These are phyloP conservation scores for Adansonia grandidieri DNA, from an alignment of 441 rosid genomes.

Conservation along the genomic window DNA sequence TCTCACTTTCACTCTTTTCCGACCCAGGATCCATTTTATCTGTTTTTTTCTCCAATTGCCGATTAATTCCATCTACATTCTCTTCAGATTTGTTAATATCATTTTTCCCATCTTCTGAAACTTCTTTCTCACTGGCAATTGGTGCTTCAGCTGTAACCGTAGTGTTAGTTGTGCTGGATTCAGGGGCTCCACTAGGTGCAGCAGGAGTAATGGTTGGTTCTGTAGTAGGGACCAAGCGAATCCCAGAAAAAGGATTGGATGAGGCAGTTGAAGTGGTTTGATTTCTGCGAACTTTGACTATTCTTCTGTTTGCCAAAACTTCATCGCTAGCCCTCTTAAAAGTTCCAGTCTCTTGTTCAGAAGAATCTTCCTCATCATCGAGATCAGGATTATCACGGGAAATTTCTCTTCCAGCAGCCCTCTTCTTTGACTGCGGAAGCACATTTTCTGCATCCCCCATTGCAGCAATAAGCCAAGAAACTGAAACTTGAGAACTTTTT, in stretches of 20 bases:
- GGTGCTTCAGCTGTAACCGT: not conserved
- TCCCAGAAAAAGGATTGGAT: slow-evolving; percentile 14
- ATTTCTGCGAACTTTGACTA: slow-evolving; percentile 17
- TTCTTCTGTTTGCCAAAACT: slow-evolving; percentile 13
- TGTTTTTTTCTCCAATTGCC: slow-evolving; percentile 24
- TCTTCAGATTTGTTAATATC: slow-evolving; percentile 30
- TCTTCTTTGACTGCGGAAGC: slow-evolving; percentile 19
- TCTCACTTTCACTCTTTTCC: not conserved
- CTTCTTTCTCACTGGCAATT: slow-evolving; percentile 34
- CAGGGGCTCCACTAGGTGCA: not conserved
- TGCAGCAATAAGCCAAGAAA: slow-evolving; percentile 15
- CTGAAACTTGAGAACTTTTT: not conserved
- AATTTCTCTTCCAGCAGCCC: slow-evolving; percentile 19
- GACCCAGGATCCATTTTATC: not conserved
- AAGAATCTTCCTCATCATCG: slow-evolving; percentile 9
- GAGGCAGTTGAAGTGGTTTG: slow-evolving; percentile 20
- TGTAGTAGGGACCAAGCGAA: not conserved
- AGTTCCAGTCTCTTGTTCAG: slow-evolving; percentile 14
- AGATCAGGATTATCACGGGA: slow-evolving; percentile 12
- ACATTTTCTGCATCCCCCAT: slow-evolving; percentile 16
- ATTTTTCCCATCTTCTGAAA: slow-evolving; percentile 39
- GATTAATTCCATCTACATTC: slow-evolving; percentile 29
- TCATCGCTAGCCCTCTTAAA: slow-evolving; percentile 13
- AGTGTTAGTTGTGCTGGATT: not conserved
- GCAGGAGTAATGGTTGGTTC: not conserved